Conservation (phyloP, 371 early-diverging fungal genomes). For the Mucor mucedo region DNA sequence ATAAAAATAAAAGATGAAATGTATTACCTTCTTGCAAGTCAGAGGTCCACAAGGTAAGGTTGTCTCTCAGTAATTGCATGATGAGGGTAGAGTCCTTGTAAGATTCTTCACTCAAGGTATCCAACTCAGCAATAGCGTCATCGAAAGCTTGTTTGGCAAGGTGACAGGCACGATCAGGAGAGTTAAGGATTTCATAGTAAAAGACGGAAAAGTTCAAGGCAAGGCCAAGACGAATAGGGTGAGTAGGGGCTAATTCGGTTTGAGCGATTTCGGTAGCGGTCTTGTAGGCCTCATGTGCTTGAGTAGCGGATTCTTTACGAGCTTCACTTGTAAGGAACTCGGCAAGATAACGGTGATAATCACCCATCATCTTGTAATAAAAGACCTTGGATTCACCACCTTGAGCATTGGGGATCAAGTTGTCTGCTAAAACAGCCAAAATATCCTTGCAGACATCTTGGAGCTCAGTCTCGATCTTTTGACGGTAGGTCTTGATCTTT, state of each 20-base stretch:
- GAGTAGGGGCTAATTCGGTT: conserved; percentile 95
- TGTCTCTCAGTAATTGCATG: conserved; percentile 99
- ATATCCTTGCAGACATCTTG: conserved; percentile 96
- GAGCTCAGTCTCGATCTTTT: conserved; percentile 93
- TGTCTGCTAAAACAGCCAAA: conserved; percentile 86
- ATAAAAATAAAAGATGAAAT: neutral
- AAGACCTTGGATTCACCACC: conserved; percentile 97
- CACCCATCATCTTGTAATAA: conserved; percentile 95
- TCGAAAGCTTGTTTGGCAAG: conserved; percentile 99
- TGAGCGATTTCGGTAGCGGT: conserved; percentile 94
- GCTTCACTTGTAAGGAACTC: conserved; percentile 93
- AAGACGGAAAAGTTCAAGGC: conserved; percentile 99
- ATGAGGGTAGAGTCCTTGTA: conserved; percentile 99
- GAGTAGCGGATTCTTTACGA: conserved; percentile 87
- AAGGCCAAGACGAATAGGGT: conserved; percentile 99
- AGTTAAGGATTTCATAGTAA: conserved; percentile 99
- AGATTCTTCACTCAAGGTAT: conserved; percentile 97
- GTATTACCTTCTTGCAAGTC: conserved; percentile 86
- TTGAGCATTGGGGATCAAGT: conserved; percentile 86
- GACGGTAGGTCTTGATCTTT: conserved; percentile 91
- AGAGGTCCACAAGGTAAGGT: conserved; percentile 99
- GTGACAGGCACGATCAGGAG: conserved; percentile 98
- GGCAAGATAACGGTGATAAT: conserved; percentile 98
- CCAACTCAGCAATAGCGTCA: conserved; percentile 99
- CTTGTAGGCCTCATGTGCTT: conserved; percentile 97